These are phyloP conservation scores for Pestalotiopsis sp. DNA, from an alignment of 2,329 filamentous ascomycete species.

Conservation along the genomic window DNA sequence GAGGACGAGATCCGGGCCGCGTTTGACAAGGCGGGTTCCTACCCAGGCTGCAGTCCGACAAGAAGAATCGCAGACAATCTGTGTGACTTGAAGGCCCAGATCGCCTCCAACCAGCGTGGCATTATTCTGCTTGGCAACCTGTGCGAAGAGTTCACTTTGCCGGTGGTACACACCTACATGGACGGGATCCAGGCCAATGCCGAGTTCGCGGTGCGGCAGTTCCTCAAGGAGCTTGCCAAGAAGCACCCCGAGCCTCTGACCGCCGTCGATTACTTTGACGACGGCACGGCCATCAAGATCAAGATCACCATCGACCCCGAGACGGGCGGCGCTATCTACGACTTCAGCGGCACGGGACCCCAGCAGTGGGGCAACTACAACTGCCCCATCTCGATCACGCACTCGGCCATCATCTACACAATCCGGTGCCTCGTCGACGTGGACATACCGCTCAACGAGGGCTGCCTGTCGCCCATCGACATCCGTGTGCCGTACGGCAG, in stretches of 20 bases:
- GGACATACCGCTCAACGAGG: constrained; percentile 76
- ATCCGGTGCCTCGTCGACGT: constrained; percentile 67
- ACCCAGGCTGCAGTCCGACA: constrained; percentile 37
- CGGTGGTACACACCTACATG: constrained; percentile 39
- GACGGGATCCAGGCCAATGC: constrained; percentile 42
- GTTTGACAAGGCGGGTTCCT: constrained; percentile 33
- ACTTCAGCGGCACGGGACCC: constrained; percentile 52
- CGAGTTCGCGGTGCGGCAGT: constrained; percentile 34
- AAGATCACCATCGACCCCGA: constrained; percentile 58
- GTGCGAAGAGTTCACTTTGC: constrained; percentile 33
- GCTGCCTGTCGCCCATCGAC: constrained; percentile 52
- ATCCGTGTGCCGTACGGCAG: constrained; percentile 23
- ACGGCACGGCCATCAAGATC: constrained; percentile 37
- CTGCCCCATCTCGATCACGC: constrained; percentile 29
- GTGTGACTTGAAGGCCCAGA: constrained; percentile 45
- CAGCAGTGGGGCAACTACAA: constrained; percentile 37
- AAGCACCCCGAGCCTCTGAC: constrained; percentile 57
- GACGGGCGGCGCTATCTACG: constrained; percentile 70
- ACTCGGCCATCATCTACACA: constrained; percentile 30
- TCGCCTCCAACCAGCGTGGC: constrained; percentile 43
- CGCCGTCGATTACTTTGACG: constrained; percentile 76
- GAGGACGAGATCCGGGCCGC: constrained; percentile 32
- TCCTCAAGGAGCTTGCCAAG: constrained; percentile 42
- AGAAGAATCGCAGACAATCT: constrained; percentile 42
- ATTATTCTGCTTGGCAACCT: constrained; percentile 31